Percentiles rank a stretch among this genome's conserved stretches.
These are phyloP conservation scores for Phaeolepiota aurea DNA, from an alignment of 768 basidiomycete genomes.

Conservation along the genomic window DNA sequence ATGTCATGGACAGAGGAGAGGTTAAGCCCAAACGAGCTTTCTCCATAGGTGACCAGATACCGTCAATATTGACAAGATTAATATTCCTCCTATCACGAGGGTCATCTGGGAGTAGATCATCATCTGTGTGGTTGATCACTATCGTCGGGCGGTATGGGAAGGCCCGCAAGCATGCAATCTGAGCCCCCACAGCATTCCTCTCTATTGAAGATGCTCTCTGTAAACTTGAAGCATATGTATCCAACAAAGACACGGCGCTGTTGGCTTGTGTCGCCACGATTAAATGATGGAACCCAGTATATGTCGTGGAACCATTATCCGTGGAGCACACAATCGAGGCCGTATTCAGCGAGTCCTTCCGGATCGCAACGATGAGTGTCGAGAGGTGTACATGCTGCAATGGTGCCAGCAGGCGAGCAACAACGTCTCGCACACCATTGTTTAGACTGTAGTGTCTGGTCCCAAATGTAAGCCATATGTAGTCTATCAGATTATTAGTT, in stretches of 20 bases:
- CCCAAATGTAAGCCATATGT: conserved; percentile 59
- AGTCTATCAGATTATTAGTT: conserved; percentile 33
- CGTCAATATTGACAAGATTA: conserved; percentile 38
- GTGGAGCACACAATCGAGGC: conserved; percentile 30
- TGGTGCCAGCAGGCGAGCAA: conserved; percentile 35
- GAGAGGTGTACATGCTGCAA: conserved; percentile 47
- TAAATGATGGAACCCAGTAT: conserved; percentile 54
- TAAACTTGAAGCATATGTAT: conserved; percentile 33
- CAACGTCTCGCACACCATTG: conserved; percentile 53
- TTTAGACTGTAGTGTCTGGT: conserved; percentile 61
- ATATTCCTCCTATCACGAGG: conserved; percentile 50
- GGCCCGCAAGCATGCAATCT: conserved; percentile 38
- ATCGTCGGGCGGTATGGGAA: conserved; percentile 50
- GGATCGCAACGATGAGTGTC: conserved; percentile 38
- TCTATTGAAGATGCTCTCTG: conserved; percentile 15
- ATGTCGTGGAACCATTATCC: conserved; percentile 15
- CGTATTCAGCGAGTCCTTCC: conserved; percentile 24
- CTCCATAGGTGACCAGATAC: too few species aligned
- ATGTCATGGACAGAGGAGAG: not conserved
- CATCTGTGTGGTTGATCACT: conserved; percentile 68
- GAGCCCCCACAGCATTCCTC: conserved; percentile 23
- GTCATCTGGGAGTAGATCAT: conserved; percentile 43
- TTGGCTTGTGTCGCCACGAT: conserved; percentile 71
- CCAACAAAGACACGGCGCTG: conserved; percentile 46
- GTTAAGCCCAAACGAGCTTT: conserved; percentile 8